These are phyloP conservation scores for Paraphaeosphaeria sporulosa DNA, from an alignment of 2,329 filamentous ascomycete species.

Conservation along the genomic window DNA sequence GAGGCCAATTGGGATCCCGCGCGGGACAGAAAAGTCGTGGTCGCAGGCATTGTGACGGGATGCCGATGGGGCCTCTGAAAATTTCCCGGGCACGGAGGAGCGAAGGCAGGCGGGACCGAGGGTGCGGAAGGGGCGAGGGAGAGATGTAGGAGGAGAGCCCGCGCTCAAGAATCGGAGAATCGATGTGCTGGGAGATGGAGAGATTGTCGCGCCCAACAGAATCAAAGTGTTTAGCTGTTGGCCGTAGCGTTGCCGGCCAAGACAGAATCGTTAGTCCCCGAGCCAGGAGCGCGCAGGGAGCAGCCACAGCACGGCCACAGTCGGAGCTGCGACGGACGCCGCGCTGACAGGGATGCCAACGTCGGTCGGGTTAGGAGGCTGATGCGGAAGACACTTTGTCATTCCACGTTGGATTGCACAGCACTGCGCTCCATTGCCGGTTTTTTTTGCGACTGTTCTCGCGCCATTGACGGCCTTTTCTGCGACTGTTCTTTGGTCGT, in stretches of 20 bases:
- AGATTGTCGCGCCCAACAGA: slow-evolving; percentile 43
- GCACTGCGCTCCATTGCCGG: background rate
- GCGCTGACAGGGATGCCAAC: slow-evolving; percentile 24
- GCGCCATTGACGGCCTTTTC: too few relatives aligned
- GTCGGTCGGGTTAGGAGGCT: slow-evolving; percentile 34
- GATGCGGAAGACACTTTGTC: slow-evolving; percentile 39
- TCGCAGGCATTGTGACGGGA: slow-evolving; percentile 62
- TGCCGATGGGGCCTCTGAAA: slow-evolving; percentile 35
- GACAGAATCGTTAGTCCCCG: slow-evolving; percentile 9
- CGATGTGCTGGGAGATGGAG: slow-evolving; percentile 24
- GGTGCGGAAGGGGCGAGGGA: slow-evolving; percentile 32
- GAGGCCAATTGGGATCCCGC: slow-evolving; percentile 54
- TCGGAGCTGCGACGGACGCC: slow-evolving; percentile 13
- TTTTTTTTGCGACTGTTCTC: background rate
- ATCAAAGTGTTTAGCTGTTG: slow-evolving; percentile 34
- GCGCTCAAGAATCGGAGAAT: slow-evolving; percentile 25
- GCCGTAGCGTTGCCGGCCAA: slow-evolving; percentile 15
- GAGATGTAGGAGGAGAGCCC: slow-evolving; percentile 26
- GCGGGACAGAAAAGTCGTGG: slow-evolving; percentile 54
- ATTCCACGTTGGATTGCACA: slow-evolving; percentile 15
- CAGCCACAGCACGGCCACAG: slow-evolving; percentile 6
- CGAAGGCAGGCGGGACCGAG: slow-evolving; percentile 36
- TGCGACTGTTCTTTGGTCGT: background rate
- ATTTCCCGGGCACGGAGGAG: slow-evolving; percentile 31
- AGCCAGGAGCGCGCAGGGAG: background rate